Percentiles rank a stretch among this genome's conserved stretches.
phyloP scores from a whole-genome alignment of 768 basidiomycete genomes.

The Termitomyces sp. region DNA sequence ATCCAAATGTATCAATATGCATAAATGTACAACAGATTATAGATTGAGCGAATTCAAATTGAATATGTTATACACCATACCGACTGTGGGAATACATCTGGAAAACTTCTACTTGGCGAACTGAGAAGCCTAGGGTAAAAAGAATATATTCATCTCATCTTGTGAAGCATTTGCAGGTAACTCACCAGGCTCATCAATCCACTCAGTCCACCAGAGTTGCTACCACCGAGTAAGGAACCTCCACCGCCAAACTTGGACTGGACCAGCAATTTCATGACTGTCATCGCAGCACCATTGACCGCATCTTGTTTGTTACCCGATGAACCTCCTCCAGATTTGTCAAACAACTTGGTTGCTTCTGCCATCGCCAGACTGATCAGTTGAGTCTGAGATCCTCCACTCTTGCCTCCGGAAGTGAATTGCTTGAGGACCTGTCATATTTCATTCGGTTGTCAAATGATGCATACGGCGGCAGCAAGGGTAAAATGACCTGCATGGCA shows the following conservation, averaged over 20 bases:
- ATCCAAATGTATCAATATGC: slow-evolving; percentile 3
- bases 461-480: background rate
- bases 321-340: slow-evolving; percentile 59
- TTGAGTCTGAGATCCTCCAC: slow-evolving; percentile 48
- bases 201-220: slow-evolving; percentile 68
- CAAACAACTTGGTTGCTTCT: slow-evolving; percentile 74
- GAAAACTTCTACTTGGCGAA: slow-evolving; percentile 11
- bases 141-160: background rate
- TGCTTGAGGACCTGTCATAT: slow-evolving; percentile 47
- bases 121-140: slow-evolving; percentile 26
- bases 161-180: slow-evolving; percentile 4
- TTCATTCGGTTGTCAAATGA: background rate
- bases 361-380: slow-evolving; percentile 86
- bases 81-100: background rate
- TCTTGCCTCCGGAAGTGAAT: slow-evolving; percentile 54
- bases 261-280: slow-evolving; percentile 78
- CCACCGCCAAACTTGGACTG: slow-evolving; percentile 55
- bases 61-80: background rate
- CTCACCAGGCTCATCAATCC: slow-evolving; percentile 60
- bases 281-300: slow-evolving; percentile 82
- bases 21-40: too few relatives aligned
- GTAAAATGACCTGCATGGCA: slow-evolving; percentile 55
- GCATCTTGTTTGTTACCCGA: slow-evolving; percentile 79
- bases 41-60: too few relatives aligned
- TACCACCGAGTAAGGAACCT: slow-evolving; percentile 42